Percentiles rank a stretch among this genome's conserved stretches.
Evolutionary conservation across 306 rosid species (phyloP).

Genomic region (Albizia julibrissin): DNA sequence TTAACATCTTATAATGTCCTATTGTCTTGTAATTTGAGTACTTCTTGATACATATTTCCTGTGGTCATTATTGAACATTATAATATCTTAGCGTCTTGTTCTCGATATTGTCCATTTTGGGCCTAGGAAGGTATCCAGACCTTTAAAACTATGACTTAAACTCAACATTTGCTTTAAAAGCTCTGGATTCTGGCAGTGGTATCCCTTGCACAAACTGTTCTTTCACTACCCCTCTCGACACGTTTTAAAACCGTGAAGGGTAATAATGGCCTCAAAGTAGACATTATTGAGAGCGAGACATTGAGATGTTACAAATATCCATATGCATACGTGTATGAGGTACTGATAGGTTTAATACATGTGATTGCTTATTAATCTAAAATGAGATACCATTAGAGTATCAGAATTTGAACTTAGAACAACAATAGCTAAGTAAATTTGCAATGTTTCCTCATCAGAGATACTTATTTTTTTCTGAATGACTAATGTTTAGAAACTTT

Average conservation of each 20-base stretch:
- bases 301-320: too few relatives aligned
- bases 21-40: constrained; percentile 5
- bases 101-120: too few relatives aligned
- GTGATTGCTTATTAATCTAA: not conserved
- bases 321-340: too few relatives aligned
- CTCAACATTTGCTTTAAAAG: constrained; percentile 68
- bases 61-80: not conserved
- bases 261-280: too few relatives aligned
- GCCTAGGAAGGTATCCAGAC: too few relatives aligned
- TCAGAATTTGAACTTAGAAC: not conserved
- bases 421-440: constrained; percentile 9
- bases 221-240: constrained; percentile 35
- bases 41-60: constrained; percentile 9
- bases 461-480: not conserved
- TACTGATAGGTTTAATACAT: too few relatives aligned
- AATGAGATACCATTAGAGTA: not conserved
- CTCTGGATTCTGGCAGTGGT: constrained; percentile 38
- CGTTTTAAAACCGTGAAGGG: too few relatives aligned
- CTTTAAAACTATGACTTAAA: constrained; percentile 24
- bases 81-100: too few relatives aligned
- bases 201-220: constrained; percentile 51
- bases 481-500: constrained; percentile 28
- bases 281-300: too few relatives aligned
- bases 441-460: not conserved
- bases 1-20: not conserved